These are phyloP conservation scores for Apiospora malaysiana DNA, from an alignment of 2,329 filamentous ascomycete genomes.

Conservation along the genomic window DNA sequence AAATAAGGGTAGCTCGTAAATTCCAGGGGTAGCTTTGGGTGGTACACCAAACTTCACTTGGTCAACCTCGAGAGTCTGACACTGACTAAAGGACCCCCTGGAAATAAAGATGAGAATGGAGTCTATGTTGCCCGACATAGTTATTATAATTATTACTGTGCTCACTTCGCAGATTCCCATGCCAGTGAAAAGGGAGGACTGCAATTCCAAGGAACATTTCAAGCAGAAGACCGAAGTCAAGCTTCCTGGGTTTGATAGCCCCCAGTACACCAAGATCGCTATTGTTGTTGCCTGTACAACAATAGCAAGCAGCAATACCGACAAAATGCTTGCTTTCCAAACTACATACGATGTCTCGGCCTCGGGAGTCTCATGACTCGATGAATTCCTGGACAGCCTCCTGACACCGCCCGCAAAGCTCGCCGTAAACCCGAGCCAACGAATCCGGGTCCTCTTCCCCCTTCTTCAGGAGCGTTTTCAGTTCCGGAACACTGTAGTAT, in stretches of 20 bases:
- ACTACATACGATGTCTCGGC: neutral
- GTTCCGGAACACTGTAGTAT: neutral
- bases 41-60: no score
- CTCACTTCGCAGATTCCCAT: neutral
- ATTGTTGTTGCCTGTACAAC: neutral
- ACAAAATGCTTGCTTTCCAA: neutral
- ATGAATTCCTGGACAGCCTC: neutral
- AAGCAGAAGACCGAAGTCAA: slow-evolving; percentile 98
- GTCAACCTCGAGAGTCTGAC: no score
- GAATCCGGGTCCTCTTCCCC: neutral
- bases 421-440: neutral
- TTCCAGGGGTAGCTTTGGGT: neutral
- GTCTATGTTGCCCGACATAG: no score
- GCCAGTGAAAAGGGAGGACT: neutral
- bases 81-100: no score
- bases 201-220: neutral
- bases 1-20: neutral
- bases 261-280: slow-evolving; percentile 81
- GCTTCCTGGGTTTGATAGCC: slow-evolving; percentile 76
- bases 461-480: neutral
- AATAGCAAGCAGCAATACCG: neutral
- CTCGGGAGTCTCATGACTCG: neutral
- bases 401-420: neutral
- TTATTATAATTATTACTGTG: neutral
- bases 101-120: no score